These are phyloP conservation scores for Fusarium albosuccineum DNA, from an alignment of 2,329 filamentous ascomycete genomes.

Conservation along the genomic window DNA sequence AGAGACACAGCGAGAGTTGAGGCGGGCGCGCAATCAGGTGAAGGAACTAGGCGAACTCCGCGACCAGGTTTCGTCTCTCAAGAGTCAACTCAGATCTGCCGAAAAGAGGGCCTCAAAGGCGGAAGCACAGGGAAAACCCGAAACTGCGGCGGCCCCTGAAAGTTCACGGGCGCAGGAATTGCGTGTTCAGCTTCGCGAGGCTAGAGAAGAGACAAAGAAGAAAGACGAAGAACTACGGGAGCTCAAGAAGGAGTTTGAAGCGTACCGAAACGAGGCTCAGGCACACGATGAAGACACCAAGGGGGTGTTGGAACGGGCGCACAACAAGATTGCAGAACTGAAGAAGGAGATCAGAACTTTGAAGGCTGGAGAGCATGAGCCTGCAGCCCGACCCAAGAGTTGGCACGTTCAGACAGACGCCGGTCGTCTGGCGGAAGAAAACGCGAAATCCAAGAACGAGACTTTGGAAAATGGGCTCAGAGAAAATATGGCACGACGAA, in stretches of 20 bases:
- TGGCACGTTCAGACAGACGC: slow-evolving; percentile 46
- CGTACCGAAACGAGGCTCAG: slow-evolving; percentile 66
- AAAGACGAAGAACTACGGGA: slow-evolving; percentile 65
- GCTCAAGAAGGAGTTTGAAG: slow-evolving; percentile 66
- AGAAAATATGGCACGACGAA: slow-evolving; percentile 39
- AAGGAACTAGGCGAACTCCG: slow-evolving; percentile 65
- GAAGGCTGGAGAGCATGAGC: slow-evolving; percentile 49
- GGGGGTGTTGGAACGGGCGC: slow-evolving; percentile 67
- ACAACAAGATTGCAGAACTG: slow-evolving; percentile 68
- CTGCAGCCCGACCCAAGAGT: slow-evolving; percentile 45
- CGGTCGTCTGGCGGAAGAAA: slow-evolving; percentile 26
- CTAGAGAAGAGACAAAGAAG: slow-evolving; percentile 58
- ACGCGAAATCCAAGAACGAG: slow-evolving; percentile 1
- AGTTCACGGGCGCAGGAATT: slow-evolving; percentile 53
- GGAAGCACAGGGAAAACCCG: slow-evolving; percentile 52
- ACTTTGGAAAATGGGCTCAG: background rate
- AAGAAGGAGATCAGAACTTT: slow-evolving; percentile 65
- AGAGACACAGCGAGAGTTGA: slow-evolving; percentile 67
- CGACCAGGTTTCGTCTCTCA: slow-evolving; percentile 66
- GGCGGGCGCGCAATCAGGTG: slow-evolving; percentile 66
- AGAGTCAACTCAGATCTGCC: slow-evolving; percentile 62
- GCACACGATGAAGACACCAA: slow-evolving; percentile 67
- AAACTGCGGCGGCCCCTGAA: slow-evolving; percentile 37
- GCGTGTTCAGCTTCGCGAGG: slow-evolving; percentile 57
- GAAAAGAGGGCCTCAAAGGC: slow-evolving; percentile 59